Base-by-base conservation (phyloP, 805 yeast genomes). In the Candida cerambycidarum region DNA sequence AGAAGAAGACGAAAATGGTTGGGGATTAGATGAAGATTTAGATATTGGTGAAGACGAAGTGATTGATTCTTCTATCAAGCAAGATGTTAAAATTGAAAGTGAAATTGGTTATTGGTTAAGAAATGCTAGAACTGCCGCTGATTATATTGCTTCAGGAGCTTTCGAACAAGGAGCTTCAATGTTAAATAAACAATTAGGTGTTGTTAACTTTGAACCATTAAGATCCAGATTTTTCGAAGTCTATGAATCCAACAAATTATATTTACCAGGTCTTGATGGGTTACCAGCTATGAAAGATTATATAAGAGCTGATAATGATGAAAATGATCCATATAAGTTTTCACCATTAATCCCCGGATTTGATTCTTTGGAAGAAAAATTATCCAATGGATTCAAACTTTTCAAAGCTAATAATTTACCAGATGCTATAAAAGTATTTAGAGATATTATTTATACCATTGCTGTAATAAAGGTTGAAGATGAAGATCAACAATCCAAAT, bases 91-190 rank as follows among this genome's bases (percentile, higher is more conserved):
- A 7, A 73, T 61, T 45, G 75, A 74, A 12, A 77, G 78, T 19
- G 96, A 90, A 60, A 65, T 81, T 24, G 82, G 83, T 3, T 64
- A 65, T 45, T 95, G 99, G 99, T 77, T 87, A 23, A 84, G 92
- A 52, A 88, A 85, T 64, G 86, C 96, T 13, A 85, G 84, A 49
- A 78, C 90, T 43, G 89, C 97, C 4, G 97, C 96, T 23, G 89
- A 88, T 19, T 87, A 89, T 55, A 89, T 85, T 56, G 97, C 99
- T 2, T 89, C 97, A 2, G 99, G 99, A 55, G 86, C 95, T 4
- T 92, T 92, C 61, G 97, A 89, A 52, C 85, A 92, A 41, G 99
- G 98, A 29, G 93, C 97, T 30, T 95, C 89, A 56, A 78, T 95
- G 59, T 76, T 93, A 56, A 82, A 84, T 70, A 85, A 92, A 57